Conservation (phyloP, 441 rosid genomes). For the Sinapis alba region DNA sequence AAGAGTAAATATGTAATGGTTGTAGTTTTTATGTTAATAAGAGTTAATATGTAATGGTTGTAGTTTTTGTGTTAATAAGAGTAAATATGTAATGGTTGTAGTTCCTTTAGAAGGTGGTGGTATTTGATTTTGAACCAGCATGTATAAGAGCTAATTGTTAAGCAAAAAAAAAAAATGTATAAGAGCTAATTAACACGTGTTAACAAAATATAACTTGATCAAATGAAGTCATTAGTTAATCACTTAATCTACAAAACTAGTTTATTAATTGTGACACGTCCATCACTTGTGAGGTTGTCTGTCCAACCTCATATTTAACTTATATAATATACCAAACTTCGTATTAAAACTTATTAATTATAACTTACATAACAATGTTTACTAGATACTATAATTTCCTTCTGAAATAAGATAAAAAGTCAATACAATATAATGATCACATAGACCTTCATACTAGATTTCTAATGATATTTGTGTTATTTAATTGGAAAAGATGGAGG, state of each 20-base stretch:
- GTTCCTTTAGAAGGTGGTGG: neutral
- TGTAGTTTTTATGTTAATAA: neutral
- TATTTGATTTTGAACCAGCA: neutral
- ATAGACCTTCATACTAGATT: neutral
- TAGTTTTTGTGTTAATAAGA: neutral
- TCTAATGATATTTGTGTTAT: neutral
- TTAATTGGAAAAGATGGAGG: constrained; percentile 51
- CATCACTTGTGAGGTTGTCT: neutral
- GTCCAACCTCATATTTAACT: constrained; percentile 12
- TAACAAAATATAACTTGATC: neutral
- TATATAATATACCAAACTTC: neutral
- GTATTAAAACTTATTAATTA: neutral
- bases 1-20: neutral
- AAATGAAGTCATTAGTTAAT: neutral
- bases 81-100: neutral
- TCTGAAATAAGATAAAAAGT: neutral
- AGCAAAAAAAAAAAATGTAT: too few species aligned
- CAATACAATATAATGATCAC: neutral
- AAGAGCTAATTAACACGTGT: too few species aligned
- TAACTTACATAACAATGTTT: neutral
- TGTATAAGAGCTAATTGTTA: too few species aligned
- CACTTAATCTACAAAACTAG: neutral
- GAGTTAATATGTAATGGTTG: neutral
- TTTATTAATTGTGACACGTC: neutral
- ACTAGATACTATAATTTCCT: neutral